Percentiles rank a stretch among this genome's conserved stretches.
These are phyloP conservation scores for Boletus rubescentipes DNA, from an alignment of 768 basidiomycete species.

Conservation along the genomic window DNA sequence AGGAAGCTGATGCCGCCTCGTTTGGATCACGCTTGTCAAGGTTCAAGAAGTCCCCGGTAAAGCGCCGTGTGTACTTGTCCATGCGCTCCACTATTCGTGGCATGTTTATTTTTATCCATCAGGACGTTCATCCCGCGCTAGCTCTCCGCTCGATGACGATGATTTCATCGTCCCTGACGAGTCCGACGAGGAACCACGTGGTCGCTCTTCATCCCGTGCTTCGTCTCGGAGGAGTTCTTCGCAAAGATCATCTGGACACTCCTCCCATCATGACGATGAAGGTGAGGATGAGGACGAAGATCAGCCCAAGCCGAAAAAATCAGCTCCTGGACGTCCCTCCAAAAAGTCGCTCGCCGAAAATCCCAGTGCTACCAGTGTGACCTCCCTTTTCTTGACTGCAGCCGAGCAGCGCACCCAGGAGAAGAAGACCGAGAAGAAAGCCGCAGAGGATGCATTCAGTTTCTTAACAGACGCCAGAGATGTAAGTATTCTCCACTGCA, in stretches of 20 bases:
- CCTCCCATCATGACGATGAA: constrained; percentile 38
- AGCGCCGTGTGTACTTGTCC: constrained; percentile 42
- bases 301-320: constrained; percentile 36
- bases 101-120: constrained; percentile 7
- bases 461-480: constrained; percentile 76
- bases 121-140: constrained; percentile 42
- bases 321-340: constrained; percentile 35
- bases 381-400: constrained; percentile 67
- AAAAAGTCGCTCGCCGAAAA: constrained; percentile 31
- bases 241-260: constrained; percentile 33
- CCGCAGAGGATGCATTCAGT: constrained; percentile 69
- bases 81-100: not conserved
- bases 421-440: constrained; percentile 82
- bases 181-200: constrained; percentile 53
- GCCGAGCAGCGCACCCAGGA: constrained; percentile 76
- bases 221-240: constrained; percentile 43
- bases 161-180: constrained; percentile 73
- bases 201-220: constrained; percentile 50
- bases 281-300: constrained; percentile 36
- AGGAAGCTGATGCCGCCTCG: constrained; percentile 40
- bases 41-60: constrained; percentile 63
- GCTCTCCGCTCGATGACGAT: constrained; percentile 57
- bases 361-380: constrained; percentile 31
- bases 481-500: constrained; percentile 38
- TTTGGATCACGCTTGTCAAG: constrained; percentile 61